These are phyloP conservation scores for Pseudonitzschia multiseries DNA, from an alignment of 108 stramenopile species.

Conservation along the genomic window DNA sequence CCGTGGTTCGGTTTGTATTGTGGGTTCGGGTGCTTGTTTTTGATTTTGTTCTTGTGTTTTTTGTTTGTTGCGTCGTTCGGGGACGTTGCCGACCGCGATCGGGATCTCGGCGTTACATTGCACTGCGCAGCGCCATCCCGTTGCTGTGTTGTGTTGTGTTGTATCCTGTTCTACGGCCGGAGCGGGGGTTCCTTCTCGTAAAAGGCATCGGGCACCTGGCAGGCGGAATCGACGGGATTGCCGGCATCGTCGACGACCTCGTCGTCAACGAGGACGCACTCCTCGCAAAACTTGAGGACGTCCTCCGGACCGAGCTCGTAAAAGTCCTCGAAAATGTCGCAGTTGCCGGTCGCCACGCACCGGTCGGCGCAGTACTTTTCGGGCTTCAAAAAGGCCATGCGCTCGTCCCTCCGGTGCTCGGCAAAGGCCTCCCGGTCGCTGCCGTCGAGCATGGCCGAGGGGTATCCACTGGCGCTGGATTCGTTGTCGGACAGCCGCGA, in stretches of 20 bases:
- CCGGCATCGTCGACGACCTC: slow-evolving; percentile 33
- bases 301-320: slow-evolving; percentile 63
- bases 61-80: too few species aligned
- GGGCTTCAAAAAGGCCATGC: slow-evolving; percentile 64
- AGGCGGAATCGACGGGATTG: slow-evolving; percentile 33
- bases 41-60: too few species aligned
- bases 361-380: slow-evolving; percentile 77
- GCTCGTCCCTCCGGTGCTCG: slow-evolving; percentile 49
- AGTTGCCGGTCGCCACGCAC: slow-evolving; percentile 78
- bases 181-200: slow-evolving; percentile 27
- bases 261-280: slow-evolving; percentile 71
- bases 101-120: too few species aligned
- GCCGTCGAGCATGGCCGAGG: slow-evolving; percentile 11
- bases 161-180: too few species aligned
- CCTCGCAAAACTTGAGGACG: slow-evolving; percentile 69
- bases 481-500: slow-evolving; percentile 3
- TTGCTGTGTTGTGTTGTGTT: too few species aligned
- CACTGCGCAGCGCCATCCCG: too few species aligned
- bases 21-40: too few species aligned
- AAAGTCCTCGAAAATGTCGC: slow-evolving; percentile 73
- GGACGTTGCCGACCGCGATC: too few species aligned
- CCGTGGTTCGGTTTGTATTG: too few species aligned
- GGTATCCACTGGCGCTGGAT: slow-evolving; percentile 5
- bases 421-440: slow-evolving; percentile 17
- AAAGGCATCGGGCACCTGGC: slow-evolving; percentile 63